These are phyloP conservation scores for Zelopaecilomyces penicillatus DNA, from an alignment of 2,329 filamentous ascomycete species.

Conservation along the genomic window DNA sequence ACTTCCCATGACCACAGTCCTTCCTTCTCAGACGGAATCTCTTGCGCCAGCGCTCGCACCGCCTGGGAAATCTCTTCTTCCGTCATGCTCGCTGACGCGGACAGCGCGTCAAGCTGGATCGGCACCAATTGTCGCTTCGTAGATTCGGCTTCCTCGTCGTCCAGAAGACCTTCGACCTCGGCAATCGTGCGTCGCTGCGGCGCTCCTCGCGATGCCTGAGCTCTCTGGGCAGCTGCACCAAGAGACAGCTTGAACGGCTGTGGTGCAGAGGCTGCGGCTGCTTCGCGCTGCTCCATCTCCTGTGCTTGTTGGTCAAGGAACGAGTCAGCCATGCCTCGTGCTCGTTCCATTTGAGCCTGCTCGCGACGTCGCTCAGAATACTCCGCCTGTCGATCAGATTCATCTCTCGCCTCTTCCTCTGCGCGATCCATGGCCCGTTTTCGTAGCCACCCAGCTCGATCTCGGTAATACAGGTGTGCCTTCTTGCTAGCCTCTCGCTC, in stretches of 20 bases:
- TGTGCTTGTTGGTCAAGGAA: slow-evolving; percentile 81
- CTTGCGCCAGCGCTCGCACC: slow-evolving; percentile 70
- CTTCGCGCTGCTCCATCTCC: slow-evolving; percentile 53
- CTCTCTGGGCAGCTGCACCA: slow-evolving; percentile 74
- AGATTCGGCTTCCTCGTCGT: slow-evolving; percentile 80
- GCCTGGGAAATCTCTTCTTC: slow-evolving; percentile 83
- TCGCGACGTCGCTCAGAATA: slow-evolving; percentile 63
- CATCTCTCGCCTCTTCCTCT: slow-evolving; percentile 69
- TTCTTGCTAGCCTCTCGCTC: slow-evolving; percentile 70
- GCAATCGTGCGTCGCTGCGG: slow-evolving; percentile 70
- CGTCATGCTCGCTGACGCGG: slow-evolving; percentile 55
- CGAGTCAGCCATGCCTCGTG: slow-evolving; percentile 76
- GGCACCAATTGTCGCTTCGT: slow-evolving; percentile 70
- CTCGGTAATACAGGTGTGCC: slow-evolving; percentile 74
- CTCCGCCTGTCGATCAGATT: slow-evolving; percentile 73
- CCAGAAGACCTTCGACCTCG: slow-evolving; percentile 87
- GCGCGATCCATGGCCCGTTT: slow-evolving; percentile 67
- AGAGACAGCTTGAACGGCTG: slow-evolving; percentile 89
- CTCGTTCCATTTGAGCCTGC: slow-evolving; percentile 65
- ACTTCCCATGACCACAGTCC: slow-evolving; percentile 89
- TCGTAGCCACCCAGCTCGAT: slow-evolving; percentile 75
- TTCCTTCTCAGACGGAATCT: slow-evolving; percentile 81
- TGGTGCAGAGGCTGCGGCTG: slow-evolving; percentile 42
- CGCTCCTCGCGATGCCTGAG: slow-evolving; percentile 46
- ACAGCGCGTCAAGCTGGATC: slow-evolving; percentile 68